These are phyloP conservation scores for Cladophialophora carrionii DNA, from an alignment of 2,329 filamentous ascomycete species.

Conservation along the genomic window DNA sequence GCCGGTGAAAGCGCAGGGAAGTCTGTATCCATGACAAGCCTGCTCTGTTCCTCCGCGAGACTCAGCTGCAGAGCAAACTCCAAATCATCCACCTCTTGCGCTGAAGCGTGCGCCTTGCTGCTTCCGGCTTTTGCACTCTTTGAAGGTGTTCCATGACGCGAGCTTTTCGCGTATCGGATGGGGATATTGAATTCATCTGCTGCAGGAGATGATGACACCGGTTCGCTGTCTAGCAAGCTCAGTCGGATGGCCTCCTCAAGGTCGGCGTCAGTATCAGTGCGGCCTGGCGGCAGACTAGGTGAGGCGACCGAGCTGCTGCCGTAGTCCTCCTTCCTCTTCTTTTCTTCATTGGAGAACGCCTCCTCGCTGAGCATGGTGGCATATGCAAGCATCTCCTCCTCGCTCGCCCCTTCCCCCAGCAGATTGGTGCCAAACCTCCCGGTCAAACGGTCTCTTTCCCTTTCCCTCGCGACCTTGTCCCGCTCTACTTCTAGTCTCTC, in stretches of 20 bases:
- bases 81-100: slow-evolving; percentile 59
- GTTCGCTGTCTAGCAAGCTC: slow-evolving; percentile 48
- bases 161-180: slow-evolving; percentile 45
- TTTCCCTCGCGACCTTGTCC: slow-evolving; percentile 68
- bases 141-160: slow-evolving; percentile 35
- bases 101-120: slow-evolving; percentile 41
- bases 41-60: slow-evolving; percentile 61
- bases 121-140: slow-evolving; percentile 40
- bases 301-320: slow-evolving; percentile 44
- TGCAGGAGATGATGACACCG: slow-evolving; percentile 25
- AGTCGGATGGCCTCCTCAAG: slow-evolving; percentile 66
- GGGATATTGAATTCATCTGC: slow-evolving; percentile 39
- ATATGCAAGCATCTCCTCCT: slow-evolving; percentile 67
- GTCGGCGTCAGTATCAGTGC: slow-evolving; percentile 54
- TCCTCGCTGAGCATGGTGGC: slow-evolving; percentile 66
- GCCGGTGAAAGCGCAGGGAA: slow-evolving; percentile 41
- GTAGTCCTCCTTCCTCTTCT: slow-evolving; percentile 50
- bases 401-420: slow-evolving; percentile 58
- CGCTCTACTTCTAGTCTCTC: slow-evolving; percentile 78
- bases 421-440: slow-evolving; percentile 84
- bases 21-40: slow-evolving; percentile 41
- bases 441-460: slow-evolving; percentile 71
- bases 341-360: slow-evolving; percentile 54
- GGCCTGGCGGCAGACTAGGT: slow-evolving; percentile 15
- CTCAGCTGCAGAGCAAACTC: slow-evolving; percentile 66